Evolutionary conservation across 495 filamentous ascomycete species (phyloP), one percentile per base, ranked within the genome.

Genomic region (Podospora didyma): DNA sequence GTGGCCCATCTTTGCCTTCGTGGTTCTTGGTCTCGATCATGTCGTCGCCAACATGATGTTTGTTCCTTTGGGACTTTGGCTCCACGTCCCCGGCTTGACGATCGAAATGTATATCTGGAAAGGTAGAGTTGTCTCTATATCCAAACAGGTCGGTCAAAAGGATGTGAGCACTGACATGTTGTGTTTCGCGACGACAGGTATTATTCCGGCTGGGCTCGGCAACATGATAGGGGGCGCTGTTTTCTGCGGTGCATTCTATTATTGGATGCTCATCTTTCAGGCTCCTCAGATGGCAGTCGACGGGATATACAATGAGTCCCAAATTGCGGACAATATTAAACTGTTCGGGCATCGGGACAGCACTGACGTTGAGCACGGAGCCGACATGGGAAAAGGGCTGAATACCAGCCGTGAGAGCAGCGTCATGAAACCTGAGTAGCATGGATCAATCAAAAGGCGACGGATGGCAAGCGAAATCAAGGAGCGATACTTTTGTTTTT

Each of bases 21-120:
- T 84, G 16, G 76, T 73, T 10, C 69, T 86, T 5, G 80, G 78
- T 0, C 74, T 85, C 6, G 82, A 86, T 39, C 83, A 86, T 67
- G 82, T 85, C 45, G 79, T 86, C 24, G 82, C 82, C 44, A 86
- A 85, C 60, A 86, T 85, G 81, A 84, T 82, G 35, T 84, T 85
- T 60, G 79, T 86, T 35, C 82, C 83, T 9, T 64, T 81, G 61
- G 79, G 68, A 7, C 82, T 86, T 24, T 86, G 75, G 67, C 58
- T 81, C 1, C 71, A 69, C 0, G 72, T 82, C 0, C 80, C 82
- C 0, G 66, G 62, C 0, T 70, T 86, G 22, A 72, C 69, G 1
- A 73, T 81, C 7, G 73, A 75, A 1, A 65, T 84, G 47, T 86
- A 86, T 49, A 84, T 86, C 62, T 86, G 82, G 82, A 85, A 87